Conservation (phyloP, 1,284 basidiomycete species). For the Stygiomarasmius scandens region DNA sequence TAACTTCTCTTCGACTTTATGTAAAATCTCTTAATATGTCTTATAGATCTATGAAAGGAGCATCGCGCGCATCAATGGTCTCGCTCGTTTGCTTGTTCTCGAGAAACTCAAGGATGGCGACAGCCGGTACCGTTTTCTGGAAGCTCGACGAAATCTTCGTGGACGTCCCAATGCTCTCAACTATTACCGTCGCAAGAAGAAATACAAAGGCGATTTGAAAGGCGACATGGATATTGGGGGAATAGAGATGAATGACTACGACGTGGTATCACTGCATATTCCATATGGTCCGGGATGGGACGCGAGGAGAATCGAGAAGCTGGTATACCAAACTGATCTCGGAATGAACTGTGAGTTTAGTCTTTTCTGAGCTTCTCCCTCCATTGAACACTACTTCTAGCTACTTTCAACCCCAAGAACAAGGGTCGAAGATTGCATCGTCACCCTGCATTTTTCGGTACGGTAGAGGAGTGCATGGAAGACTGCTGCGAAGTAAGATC, state of each 20-base stretch:
- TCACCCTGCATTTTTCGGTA: slow-evolving; percentile 65
- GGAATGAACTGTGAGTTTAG: slow-evolving; percentile 56
- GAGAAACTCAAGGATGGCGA: slow-evolving; percentile 51
- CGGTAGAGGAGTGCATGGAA: slow-evolving; percentile 54
- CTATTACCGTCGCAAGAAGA: slow-evolving; percentile 31
- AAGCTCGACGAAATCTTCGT: slow-evolving; percentile 47
- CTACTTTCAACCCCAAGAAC: slow-evolving; percentile 64
- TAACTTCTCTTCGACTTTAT: background rate
- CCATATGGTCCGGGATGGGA: slow-evolving; percentile 67
- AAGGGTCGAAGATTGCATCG: slow-evolving; percentile 60
- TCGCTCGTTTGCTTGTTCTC: slow-evolving; percentile 60
- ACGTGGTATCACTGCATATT: slow-evolving; percentile 57
- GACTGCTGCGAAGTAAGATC: slow-evolving; percentile 58
- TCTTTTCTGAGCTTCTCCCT: background rate
- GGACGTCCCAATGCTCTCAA: slow-evolving; percentile 42
- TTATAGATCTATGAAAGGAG: slow-evolving; percentile 55
- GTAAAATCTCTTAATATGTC: too few relatives aligned
- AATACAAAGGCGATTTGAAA: slow-evolving; percentile 58
- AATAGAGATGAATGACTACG: slow-evolving; percentile 63
- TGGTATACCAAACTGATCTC: slow-evolving; percentile 58
- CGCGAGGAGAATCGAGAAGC: slow-evolving; percentile 56
- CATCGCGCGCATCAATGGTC: slow-evolving; percentile 53
- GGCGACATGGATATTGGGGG: slow-evolving; percentile 40
- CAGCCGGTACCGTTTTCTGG: slow-evolving; percentile 46
- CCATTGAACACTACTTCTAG: slow-evolving; percentile 31